phyloP scores from a whole-genome alignment of 768 basidiomycete species.

The Tylopilus plumbeoviolaceoides region DNA sequence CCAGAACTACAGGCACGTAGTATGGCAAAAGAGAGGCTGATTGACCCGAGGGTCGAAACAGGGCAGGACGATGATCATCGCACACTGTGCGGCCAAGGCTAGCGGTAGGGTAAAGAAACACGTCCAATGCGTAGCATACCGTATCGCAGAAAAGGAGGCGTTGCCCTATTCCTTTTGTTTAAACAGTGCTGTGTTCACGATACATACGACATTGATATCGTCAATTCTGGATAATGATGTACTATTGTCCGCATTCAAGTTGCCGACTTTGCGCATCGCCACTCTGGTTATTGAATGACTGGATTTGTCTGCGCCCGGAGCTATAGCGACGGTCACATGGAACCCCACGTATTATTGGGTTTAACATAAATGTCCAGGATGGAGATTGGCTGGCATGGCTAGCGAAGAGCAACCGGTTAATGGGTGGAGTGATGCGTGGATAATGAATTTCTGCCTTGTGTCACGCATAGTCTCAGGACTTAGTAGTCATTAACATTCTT shows the following conservation, averaged over 20 bases:
- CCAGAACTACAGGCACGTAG: too few relatives aligned
- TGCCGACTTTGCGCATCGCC: neutral
- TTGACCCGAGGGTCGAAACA: too few relatives aligned
- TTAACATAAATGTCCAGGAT: neutral
- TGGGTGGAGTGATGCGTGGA: neutral
- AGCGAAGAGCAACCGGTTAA: neutral
- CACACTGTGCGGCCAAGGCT: too few relatives aligned
- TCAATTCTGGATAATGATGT: neutral
- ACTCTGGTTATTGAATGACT: constrained; percentile 16
- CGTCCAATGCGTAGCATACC: too few relatives aligned
- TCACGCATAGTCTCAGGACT: too few relatives aligned
- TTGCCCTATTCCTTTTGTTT: neutral
- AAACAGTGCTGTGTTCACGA: neutral
- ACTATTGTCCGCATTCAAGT: constrained; percentile 7
- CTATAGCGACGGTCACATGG: constrained; percentile 24
- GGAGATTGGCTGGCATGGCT: neutral
- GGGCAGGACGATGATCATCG: too few relatives aligned
- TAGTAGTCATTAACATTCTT: too few relatives aligned
- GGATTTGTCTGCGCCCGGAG: constrained; percentile 29
- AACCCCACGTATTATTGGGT: constrained; percentile 9
- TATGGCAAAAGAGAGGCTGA: too few relatives aligned
- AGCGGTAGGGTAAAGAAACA: too few relatives aligned
- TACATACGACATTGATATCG: neutral
- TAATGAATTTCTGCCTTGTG: too few relatives aligned
- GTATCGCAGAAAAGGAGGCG: constrained; percentile 10